Evolutionary conservation across 176 grass and related monocot species (phyloP).

Genomic region (Avena sativa): DNA sequence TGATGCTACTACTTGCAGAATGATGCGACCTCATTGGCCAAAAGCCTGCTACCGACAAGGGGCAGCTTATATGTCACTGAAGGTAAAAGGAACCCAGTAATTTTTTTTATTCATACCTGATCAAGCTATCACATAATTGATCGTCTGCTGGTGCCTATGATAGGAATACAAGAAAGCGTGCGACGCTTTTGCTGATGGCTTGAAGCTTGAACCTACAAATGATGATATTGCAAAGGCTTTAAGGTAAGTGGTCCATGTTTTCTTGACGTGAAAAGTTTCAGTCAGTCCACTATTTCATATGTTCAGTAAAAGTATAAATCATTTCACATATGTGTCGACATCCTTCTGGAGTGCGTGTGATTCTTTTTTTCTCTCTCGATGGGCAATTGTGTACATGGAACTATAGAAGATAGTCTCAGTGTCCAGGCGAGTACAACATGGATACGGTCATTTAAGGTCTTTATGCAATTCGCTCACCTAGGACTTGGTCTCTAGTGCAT

Average conservation of each 20-base stretch:
- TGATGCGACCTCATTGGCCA: background rate
- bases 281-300: background rate
- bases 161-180: too few relatives aligned
- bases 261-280: background rate
- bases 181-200: too few relatives aligned
- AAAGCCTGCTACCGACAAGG: constrained; percentile 24
- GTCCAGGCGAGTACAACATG: background rate
- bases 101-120: background rate
- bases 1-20: background rate
- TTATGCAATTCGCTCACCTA: background rate
- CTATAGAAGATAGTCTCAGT: background rate
- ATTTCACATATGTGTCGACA: background rate
- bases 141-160: background rate
- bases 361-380: background rate
- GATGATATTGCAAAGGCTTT: constrained; percentile 6
- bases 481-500: background rate
- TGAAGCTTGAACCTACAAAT: background rate
- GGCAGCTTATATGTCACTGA: constrained; percentile 17
- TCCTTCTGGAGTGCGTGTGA: background rate
- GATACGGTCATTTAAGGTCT: background rate
- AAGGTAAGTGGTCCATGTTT: constrained; percentile 12
- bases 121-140: background rate
- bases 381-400: background rate
- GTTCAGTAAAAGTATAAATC: constrained; percentile 1
- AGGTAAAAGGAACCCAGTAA: constrained; percentile 3